Evolutionary conservation across 2,329 filamentous ascomycete species (phyloP).

Genomic region (Ceratocystis harringtonii): DNA sequence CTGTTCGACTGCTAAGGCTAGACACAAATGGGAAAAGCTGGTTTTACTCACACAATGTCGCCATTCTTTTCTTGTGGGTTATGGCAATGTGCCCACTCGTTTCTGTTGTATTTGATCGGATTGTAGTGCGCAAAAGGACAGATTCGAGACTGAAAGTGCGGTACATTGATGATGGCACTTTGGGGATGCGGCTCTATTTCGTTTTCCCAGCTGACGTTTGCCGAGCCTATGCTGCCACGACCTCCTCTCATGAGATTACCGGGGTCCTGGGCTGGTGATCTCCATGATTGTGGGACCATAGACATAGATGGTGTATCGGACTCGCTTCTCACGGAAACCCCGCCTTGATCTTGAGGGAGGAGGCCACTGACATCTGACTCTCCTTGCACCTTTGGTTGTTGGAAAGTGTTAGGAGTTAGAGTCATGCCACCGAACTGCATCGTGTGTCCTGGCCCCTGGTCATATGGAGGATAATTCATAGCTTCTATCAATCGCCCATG

Average conservation of each 20-base stretch:
- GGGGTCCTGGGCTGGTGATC: slow-evolving; percentile 1
- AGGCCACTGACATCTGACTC: not conserved
- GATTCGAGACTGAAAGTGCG: slow-evolving; percentile 9
- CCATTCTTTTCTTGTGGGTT: slow-evolving; percentile 16
- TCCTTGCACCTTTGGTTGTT: slow-evolving; percentile 4
- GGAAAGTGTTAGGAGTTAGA: not conserved
- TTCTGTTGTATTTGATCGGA: slow-evolving; percentile 10
- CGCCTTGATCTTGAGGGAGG: slow-evolving; percentile 2
- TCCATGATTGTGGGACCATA: not conserved
- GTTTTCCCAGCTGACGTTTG: slow-evolving; percentile 8
- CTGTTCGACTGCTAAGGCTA: not conserved
- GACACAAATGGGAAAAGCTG: not conserved
- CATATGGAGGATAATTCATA: slow-evolving; percentile 12
- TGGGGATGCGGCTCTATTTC: slow-evolving; percentile 3
- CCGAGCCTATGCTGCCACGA: slow-evolving; percentile 7
- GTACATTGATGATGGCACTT: not conserved
- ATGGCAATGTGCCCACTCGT: slow-evolving; percentile 15
- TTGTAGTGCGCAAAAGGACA: slow-evolving; percentile 16
- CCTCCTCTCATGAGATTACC: not conserved
- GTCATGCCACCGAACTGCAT: not conserved
- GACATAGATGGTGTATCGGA: not conserved
- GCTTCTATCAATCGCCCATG: not conserved
- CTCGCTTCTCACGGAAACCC: not conserved
- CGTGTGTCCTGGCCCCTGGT: not conserved
- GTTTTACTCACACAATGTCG: slow-evolving; percentile 16